Evolutionary conservation across 176 grass and related monocot genomes (phyloP).

Genomic region (Sorghum bicolor): DNA sequence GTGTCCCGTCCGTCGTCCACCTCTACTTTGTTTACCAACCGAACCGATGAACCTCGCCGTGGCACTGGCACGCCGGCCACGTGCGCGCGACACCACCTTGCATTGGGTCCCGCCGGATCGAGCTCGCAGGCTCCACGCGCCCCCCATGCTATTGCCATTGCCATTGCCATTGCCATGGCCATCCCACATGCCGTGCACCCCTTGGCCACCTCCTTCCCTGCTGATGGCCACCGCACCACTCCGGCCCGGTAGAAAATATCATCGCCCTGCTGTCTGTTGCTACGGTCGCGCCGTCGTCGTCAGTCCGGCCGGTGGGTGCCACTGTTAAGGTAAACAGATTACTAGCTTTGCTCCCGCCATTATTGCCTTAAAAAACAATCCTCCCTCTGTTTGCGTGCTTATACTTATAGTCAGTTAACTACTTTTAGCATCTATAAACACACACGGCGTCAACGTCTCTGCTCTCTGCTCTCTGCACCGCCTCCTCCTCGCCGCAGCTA

Average conservation of each 20-base stretch:
- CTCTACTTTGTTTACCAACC: background rate
- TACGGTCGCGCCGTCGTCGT: background rate
- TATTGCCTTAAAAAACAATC: background rate
- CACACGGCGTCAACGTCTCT: too few species aligned
- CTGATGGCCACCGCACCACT: background rate
- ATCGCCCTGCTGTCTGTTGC: too few species aligned
- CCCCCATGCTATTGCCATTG: too few species aligned
- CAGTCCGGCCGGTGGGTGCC: too few species aligned
- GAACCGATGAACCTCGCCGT: background rate
- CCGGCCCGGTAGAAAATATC: background rate
- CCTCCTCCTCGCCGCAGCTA: slow-evolving; percentile 23
- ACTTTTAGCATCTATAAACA: background rate
- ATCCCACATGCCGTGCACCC: background rate
- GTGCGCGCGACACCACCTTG: slow-evolving; percentile 5
- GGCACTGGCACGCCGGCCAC: slow-evolving; percentile 15
- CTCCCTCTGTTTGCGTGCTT: background rate
- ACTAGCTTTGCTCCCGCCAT: background rate
- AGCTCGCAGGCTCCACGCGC: slow-evolving; percentile 19
- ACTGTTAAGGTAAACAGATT: too few species aligned
- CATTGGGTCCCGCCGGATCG: slow-evolving; percentile 7
- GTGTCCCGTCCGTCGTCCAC: too few species aligned
- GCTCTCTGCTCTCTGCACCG: too few species aligned
- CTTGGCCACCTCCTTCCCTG: background rate
- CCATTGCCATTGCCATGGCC: too few species aligned
- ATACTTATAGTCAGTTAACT: background rate